phyloP scores from a whole-genome alignment of 495 filamentous ascomycete species.

The Aspergillus diversus region DNA sequence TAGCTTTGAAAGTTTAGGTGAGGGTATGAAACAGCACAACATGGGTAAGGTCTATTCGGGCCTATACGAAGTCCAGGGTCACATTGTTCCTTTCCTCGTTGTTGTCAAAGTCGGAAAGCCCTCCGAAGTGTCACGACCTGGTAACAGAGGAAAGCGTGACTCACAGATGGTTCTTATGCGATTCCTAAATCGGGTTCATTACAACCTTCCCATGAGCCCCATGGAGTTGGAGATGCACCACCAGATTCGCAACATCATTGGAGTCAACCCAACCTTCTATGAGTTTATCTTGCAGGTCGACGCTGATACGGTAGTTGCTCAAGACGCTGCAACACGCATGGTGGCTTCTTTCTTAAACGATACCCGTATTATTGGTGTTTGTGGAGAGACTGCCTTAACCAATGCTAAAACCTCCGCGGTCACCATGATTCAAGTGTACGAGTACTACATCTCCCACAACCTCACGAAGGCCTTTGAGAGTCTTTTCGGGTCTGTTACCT shows the following conservation, averaged over 20 bases:
- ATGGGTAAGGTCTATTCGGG: conserved; percentile 99
- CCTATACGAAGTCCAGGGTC: conserved; percentile 95
- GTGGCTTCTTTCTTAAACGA: conserved; percentile 90
- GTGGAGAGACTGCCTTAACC: conserved; percentile 90
- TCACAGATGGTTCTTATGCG: conserved; percentile 98
- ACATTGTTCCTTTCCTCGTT: conserved; percentile 97
- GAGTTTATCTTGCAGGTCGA: conserved; percentile 97
- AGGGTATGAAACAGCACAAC: conserved; percentile 97
- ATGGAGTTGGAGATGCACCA: conserved; percentile 98
- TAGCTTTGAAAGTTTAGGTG: conserved; percentile 95
- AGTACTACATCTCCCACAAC: conserved; percentile 99
- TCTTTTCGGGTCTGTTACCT: conserved; percentile 96
- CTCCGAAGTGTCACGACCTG: conserved; percentile 92
- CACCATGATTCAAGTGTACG: conserved; percentile 99
- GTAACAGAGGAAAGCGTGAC: conserved; percentile 98
- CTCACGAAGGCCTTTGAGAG: conserved; percentile 98
- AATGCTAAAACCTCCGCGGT: conserved; percentile 92
- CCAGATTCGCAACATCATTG: conserved; percentile 98
- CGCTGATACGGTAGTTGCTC: conserved; percentile 92
- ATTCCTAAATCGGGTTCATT: conserved; percentile 97
- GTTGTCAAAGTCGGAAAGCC: conserved; percentile 97
- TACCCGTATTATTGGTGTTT: conserved; percentile 87
- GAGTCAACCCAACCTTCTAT: conserved; percentile 97
- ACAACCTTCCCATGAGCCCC: conserved; percentile 93
- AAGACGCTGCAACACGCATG: conserved; percentile 90